Evolutionary conservation across 192 early-diverging fungal genomes (phyloP).

Genomic region (Gryganskiella cystojenkinii): DNA sequence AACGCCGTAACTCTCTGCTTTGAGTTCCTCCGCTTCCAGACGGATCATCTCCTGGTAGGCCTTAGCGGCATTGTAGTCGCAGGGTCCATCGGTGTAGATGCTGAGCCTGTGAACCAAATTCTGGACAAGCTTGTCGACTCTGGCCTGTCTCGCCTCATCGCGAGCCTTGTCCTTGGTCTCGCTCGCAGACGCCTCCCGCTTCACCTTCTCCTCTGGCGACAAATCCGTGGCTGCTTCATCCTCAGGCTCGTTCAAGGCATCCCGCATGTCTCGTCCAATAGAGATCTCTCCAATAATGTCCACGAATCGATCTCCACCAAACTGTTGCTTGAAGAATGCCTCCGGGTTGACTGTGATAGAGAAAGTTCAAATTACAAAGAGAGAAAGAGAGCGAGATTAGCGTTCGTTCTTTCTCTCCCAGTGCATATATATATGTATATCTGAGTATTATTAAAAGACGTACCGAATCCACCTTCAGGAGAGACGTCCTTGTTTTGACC

Average conservation of each 20-base stretch:
- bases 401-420: not conserved
- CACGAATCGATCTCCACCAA: constrained; percentile 98
- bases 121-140: constrained; percentile 77
- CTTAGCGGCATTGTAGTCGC: constrained; percentile 63
- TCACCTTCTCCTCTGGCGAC: constrained; percentile 66
- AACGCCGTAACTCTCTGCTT: constrained; percentile 90
- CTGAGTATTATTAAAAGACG: not conserved
- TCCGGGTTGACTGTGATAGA: constrained; percentile 80
- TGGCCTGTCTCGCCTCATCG: constrained; percentile 63
- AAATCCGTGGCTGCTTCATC: constrained; percentile 57
- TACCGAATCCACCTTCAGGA: constrained; percentile 75
- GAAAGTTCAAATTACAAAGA: not conserved
- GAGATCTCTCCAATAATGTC: constrained; percentile 98
- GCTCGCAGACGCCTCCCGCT: constrained; percentile 64
- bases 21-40: constrained; percentile 88
- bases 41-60: constrained; percentile 76
- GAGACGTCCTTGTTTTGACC: constrained; percentile 61
- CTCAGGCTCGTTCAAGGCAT: constrained; percentile 75
- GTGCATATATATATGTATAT: not conserved
- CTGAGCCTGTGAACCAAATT: constrained; percentile 83
- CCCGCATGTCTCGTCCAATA: constrained; percentile 92
- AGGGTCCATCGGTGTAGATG: constrained; percentile 73
- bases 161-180: constrained; percentile 70
- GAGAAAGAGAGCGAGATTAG: not conserved
- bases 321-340: constrained; percentile 95